A percentile compares a stretch with the other conserved stretches of the same genome.
These are phyloP conservation scores for Bipolaris zeicola DNA, from an alignment of 2,329 filamentous ascomycete species.

Conservation along the genomic window DNA sequence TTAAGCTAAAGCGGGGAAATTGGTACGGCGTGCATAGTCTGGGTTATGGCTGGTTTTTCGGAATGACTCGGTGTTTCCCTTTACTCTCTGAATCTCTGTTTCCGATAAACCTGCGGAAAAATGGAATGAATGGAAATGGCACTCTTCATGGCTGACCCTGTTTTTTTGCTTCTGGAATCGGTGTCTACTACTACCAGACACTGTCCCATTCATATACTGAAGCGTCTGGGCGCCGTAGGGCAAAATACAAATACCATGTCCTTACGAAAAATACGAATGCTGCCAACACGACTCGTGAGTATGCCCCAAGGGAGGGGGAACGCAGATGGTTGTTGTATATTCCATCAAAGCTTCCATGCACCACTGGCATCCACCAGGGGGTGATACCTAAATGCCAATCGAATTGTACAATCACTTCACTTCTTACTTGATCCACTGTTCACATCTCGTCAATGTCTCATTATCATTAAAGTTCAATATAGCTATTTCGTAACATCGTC, in stretches of 20 bases:
- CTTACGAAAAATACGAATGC: constrained; percentile 29
- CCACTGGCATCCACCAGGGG: background rate
- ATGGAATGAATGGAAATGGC: constrained; percentile 40
- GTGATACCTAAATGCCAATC: background rate
- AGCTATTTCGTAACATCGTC: background rate
- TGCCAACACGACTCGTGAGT: background rate
- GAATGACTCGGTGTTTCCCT: constrained; percentile 37
- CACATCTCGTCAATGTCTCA: background rate
- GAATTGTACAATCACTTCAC: background rate
- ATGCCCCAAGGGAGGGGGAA: background rate
- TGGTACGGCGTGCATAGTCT: constrained; percentile 29
- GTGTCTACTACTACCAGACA: constrained; percentile 24
- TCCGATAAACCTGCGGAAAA: constrained; percentile 32
- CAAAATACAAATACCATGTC: constrained; percentile 47
- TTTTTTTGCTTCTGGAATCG: constrained; percentile 29
- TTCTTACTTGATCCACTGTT: background rate
- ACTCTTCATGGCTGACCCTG: constrained; percentile 27
- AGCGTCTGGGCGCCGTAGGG: constrained; percentile 42
- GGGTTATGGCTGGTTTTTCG: constrained; percentile 37
- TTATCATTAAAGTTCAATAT: background rate
- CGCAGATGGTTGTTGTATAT: background rate
- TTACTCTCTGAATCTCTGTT: constrained; percentile 30
- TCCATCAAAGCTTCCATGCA: background rate
- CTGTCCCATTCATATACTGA: constrained; percentile 21
- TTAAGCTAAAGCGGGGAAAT: constrained; percentile 59